Evolutionary conservation across 2,329 filamentous ascomycete genomes (phyloP).

Genomic region (Ophiostoma angusticollis): DNA sequence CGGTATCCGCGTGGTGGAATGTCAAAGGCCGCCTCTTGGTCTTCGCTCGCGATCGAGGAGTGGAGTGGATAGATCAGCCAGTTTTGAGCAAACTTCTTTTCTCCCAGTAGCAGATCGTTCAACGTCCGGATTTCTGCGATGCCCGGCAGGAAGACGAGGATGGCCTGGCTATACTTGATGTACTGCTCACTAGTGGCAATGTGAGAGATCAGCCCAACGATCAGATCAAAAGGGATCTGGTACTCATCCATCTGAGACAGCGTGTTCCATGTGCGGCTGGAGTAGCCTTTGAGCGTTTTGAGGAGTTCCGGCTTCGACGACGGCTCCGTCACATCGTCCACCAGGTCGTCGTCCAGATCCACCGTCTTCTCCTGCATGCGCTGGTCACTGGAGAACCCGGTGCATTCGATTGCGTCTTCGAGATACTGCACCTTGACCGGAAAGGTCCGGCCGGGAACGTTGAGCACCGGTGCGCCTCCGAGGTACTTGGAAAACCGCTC

Average conservation of each 20-base stretch:
- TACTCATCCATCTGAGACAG: constrained; percentile 78
- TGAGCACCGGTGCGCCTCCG: constrained; percentile 70
- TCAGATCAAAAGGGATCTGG: constrained; percentile 76
- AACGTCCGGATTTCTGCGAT: constrained; percentile 84
- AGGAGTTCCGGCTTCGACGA: constrained; percentile 44
- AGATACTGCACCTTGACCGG: constrained; percentile 79
- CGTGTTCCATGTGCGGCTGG: constrained; percentile 58
- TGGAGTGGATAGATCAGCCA: constrained; percentile 89
- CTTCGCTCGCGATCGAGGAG: constrained; percentile 88
- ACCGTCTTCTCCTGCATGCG: constrained; percentile 39
- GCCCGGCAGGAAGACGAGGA: constrained; percentile 89
- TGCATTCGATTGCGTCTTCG: constrained; percentile 84
- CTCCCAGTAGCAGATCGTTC: constrained; percentile 70
- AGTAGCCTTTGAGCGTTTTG: constrained; percentile 60
- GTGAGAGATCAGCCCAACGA: constrained; percentile 64
- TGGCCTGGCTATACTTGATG: constrained; percentile 67
- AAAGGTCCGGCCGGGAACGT: constrained; percentile 85
- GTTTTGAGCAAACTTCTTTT: constrained; percentile 58
- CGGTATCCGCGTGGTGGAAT: constrained; percentile 68
- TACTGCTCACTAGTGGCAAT: constrained; percentile 59
- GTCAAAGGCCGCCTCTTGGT: constrained; percentile 86
- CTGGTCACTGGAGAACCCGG: constrained; percentile 53
- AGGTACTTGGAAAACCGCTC: constrained; percentile 84
- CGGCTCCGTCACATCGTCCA: constrained; percentile 37
- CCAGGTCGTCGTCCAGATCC: constrained; percentile 50